phyloP scores from a whole-genome alignment of 106 monocot species.

The Cymbidium sinense region DNA sequence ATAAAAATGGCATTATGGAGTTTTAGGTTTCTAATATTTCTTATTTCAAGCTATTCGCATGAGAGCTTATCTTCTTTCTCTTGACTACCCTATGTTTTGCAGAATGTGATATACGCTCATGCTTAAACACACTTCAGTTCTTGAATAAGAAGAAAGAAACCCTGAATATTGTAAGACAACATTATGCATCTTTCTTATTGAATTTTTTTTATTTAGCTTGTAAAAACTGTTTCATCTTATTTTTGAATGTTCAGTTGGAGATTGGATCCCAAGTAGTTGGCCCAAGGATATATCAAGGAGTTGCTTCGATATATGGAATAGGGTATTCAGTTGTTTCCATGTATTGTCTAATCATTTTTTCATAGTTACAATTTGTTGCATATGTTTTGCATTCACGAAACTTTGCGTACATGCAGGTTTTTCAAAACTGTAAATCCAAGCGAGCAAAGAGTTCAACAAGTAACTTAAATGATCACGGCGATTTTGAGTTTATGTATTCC shows the following conservation, averaged over 20 bases:
- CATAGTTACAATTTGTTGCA: not conserved
- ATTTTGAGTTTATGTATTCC: constrained; percentile 61
- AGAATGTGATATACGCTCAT: constrained; percentile 98
- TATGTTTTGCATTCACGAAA: not conserved
- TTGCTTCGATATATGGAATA: constrained; percentile 87
- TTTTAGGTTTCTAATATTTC: no score
- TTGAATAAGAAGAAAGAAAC: constrained; percentile 81
- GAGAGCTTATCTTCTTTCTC: not conserved
- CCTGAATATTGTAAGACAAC: constrained; percentile 70
- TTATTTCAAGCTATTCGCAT: not conserved
- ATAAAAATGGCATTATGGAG: no score
- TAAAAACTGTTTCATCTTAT: constrained; percentile 11
- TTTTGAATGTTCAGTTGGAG: constrained; percentile 49
- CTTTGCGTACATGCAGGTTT: constrained; percentile 45
- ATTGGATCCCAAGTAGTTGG: constrained; percentile 89
- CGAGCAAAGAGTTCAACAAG: constrained; percentile 35
- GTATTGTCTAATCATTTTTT: not conserved
- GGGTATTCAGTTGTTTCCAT: constrained; percentile 34
- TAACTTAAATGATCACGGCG: constrained; percentile 10
- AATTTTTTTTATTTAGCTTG: not conserved
- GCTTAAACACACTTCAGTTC: constrained; percentile 97
- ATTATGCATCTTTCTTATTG: constrained; percentile 7
- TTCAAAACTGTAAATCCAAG: constrained; percentile 80
- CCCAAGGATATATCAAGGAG: constrained; percentile 89
- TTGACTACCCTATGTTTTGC: constrained; percentile 16